Conservation (phyloP, 78 protist species). For the Reticulomyxa filosa region DNA sequence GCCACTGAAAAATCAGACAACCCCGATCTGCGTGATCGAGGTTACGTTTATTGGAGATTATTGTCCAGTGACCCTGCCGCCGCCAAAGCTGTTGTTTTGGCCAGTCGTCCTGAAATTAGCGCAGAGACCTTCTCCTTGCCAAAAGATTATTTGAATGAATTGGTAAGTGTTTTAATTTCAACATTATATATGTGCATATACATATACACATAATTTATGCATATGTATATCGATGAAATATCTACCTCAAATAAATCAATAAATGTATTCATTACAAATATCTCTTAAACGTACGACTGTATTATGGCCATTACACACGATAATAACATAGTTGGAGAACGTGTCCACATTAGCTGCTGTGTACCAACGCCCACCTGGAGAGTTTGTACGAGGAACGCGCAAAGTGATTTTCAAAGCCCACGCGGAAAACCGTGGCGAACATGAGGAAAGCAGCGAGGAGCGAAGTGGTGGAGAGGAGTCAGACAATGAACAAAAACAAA, state of each 20-base stretch:
- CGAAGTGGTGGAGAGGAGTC: neutral
- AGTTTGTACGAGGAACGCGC: neutral
- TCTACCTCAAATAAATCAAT: too few species aligned
- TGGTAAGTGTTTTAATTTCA: too few species aligned
- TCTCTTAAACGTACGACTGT: too few species aligned
- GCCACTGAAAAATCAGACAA: slow-evolving; percentile 81
- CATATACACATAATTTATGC: too few species aligned
- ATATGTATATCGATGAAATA: too few species aligned
- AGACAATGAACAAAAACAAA: too few species aligned
- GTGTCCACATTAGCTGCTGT: slow-evolving; percentile 74
- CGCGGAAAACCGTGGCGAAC: too few species aligned
- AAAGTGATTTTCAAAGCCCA: neutral
- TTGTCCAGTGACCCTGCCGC: neutral
- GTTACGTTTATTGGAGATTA: slow-evolving; percentile 90
- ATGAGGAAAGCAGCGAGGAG: too few species aligned
- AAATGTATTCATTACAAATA: too few species aligned
- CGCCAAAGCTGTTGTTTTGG: slow-evolving; percentile 12
- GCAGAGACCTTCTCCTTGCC: slow-evolving; percentile 57
- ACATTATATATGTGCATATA: too few species aligned
- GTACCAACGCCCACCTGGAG: slow-evolving; percentile 70
- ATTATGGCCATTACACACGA: too few species aligned
- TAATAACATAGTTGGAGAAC: too few species aligned
- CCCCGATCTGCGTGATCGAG: slow-evolving; percentile 98
- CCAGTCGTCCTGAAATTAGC: slow-evolving; percentile 60
- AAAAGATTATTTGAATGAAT: slow-evolving; percentile 53